Evolutionary conservation across 2,329 filamentous ascomycete genomes (phyloP), one percentile per base, ranked within the genome.

Genomic region (Pezicula rhizophila): DNA sequence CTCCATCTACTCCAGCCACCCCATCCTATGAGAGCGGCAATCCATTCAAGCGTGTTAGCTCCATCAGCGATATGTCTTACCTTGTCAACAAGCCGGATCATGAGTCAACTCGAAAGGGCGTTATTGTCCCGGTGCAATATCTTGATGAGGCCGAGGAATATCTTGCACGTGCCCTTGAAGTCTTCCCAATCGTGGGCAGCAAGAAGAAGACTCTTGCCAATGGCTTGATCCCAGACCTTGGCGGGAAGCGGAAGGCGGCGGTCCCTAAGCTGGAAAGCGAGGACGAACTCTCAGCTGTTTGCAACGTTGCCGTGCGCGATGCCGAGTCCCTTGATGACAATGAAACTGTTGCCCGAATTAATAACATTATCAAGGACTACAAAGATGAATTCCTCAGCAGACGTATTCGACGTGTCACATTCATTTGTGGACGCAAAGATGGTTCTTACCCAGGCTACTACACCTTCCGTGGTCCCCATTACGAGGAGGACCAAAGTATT

Each of bases 61-160:
- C 93, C 47, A 93, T 99, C 68, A 96, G 90, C 68, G 93, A 99
- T 65, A 89, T 99, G 86, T 89, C 89, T 14, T 96, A 95, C 68
- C 74, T 96, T 52, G 77, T 82, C 52, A 81, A 81, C 56, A 85
- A 86, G 65, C 79, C 81, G 46, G 80, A 85, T 38, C 76, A 82
- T 37, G 91, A 96, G 70, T 87, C 88, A 31, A 82, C 79, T 26
- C 82, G 93, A 62, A 95, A 93, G 75, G 93, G 93, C 79, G 89
- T 95, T 48, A 93, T 99, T 55, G 83, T 96, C 41, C 91, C 93
- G 28, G 90, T 95, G 61, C 86, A 85, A 62, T 99, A 95, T 70
- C 75, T 99, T 38, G 93, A 99, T 55, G 93, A 99, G 64, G 87
- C 85, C 12, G 93, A 97, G 61, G 93, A 99, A 63, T 77, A 86